Percentiles rank a stretch among this genome's conserved stretches.
Evolutionary conservation across 257 asterid species (phyloP).

Genomic region (Dorcoceras hygrometricum): DNA sequence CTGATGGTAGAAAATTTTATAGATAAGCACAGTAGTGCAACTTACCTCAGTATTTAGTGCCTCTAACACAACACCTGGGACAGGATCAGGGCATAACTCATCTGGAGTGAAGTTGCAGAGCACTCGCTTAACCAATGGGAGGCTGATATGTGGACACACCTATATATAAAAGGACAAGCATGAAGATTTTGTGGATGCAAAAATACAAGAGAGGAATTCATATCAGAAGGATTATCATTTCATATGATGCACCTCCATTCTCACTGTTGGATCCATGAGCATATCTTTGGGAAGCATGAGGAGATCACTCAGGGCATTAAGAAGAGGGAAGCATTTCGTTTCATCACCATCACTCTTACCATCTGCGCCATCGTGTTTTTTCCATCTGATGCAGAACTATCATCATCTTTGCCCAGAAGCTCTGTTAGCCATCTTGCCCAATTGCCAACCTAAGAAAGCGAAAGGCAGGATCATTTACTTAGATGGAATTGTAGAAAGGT

Average conservation of each 20-base stretch:
- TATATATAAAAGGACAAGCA: slow-evolving; percentile 28
- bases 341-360: slow-evolving; percentile 34
- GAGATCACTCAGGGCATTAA: slow-evolving; percentile 79
- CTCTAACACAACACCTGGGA: slow-evolving; percentile 85
- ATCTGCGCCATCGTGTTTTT: slow-evolving; percentile 30
- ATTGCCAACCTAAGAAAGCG: slow-evolving; percentile 63
- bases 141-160: slow-evolving; percentile 88
- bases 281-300: slow-evolving; percentile 97
- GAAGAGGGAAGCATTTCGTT: slow-evolving; percentile 67
- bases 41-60: slow-evolving; percentile 95
- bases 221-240: background rate
- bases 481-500: no score
- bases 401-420: slow-evolving; percentile 51
- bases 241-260: slow-evolving; percentile 65
- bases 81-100: slow-evolving; percentile 96
- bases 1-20: background rate
- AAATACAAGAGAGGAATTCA: background rate
- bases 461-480: slow-evolving; percentile 16
- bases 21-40: background rate
- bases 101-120: slow-evolving; percentile 97
- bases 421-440: slow-evolving; percentile 81
- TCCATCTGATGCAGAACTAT: slow-evolving; percentile 30
- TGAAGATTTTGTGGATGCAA: slow-evolving; percentile 6
- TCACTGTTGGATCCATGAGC: slow-evolving; percentile 76
- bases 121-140: slow-evolving; percentile 72